Percentiles rank a stretch among this genome's conserved stretches.
Evolutionary conservation across 140 eudicot genomes (phyloP).

Genomic region (Oenanthe javanica): DNA sequence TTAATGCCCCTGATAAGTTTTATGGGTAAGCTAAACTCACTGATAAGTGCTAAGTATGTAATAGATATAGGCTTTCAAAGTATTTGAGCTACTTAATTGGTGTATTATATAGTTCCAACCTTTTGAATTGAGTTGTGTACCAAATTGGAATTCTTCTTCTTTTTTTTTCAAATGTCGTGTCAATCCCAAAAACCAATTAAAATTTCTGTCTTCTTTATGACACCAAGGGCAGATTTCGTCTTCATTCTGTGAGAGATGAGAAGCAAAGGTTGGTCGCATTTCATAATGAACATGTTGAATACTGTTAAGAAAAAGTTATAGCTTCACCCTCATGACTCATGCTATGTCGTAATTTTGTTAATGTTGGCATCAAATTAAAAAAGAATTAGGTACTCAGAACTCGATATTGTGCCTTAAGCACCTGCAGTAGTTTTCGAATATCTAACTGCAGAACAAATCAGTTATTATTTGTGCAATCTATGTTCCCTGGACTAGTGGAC

Average conservation of each 20-base stretch:
- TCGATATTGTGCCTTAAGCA: not conserved
- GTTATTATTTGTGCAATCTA: not conserved
- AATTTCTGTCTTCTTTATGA: constrained; percentile 5
- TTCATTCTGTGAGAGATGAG: constrained; percentile 35
- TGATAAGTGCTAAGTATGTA: not conserved
- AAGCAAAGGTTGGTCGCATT: constrained; percentile 18
- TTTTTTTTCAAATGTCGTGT: constrained; percentile 23
- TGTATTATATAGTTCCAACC: not conserved
- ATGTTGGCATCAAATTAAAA: not conserved
- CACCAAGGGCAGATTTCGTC: constrained; percentile 33
- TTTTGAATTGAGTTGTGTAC: not conserved
- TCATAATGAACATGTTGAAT: not conserved
- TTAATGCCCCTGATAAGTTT: constrained; percentile 34
- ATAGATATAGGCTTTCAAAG: not conserved
- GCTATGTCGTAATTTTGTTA: not conserved
- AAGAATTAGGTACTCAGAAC: not conserved
- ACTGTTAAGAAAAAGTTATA: not conserved
- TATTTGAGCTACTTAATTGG: not conserved
- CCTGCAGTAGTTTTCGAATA: not conserved
- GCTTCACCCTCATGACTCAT: not conserved
- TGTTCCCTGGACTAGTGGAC: not conserved
- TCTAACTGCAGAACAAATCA: not conserved
- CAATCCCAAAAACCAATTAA: constrained; percentile 36
- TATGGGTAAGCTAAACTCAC: constrained; percentile 20
- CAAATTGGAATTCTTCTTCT: not conserved